Evolutionary conservation across 2,329 filamentous ascomycete species (phyloP).

Genomic region (Phaeosphaeria sp.): DNA sequence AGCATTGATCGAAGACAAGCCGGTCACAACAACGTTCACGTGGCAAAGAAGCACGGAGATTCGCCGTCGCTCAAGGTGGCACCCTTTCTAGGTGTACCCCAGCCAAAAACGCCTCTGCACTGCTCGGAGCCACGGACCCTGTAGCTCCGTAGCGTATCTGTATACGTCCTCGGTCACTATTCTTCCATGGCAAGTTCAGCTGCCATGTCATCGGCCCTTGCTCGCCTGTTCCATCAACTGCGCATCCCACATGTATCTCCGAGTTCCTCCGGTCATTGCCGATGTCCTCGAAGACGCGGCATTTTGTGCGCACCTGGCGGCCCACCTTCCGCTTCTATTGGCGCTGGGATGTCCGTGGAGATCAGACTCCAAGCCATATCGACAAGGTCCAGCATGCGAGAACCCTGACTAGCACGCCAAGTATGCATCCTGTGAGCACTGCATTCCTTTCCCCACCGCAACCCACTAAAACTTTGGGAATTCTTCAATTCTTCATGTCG

Average conservation of each 20-base stretch:
- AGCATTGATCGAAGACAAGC: not conserved
- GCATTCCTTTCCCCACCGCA: conserved; percentile 27
- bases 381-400: conserved; percentile 19
- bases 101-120: conserved; percentile 17
- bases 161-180: not conserved
- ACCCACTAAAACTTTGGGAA: conserved; percentile 27
- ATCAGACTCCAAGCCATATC: conserved; percentile 20
- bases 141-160: conserved; percentile 10
- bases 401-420: conserved; percentile 10
- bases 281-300: conserved; percentile 7
- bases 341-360: conserved; percentile 26
- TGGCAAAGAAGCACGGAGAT: conserved; percentile 30
- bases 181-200: not conserved
- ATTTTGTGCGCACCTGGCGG: conserved; percentile 20
- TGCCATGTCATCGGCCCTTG: not conserved
- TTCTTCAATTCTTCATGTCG: conserved; percentile 22
- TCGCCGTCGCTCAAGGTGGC: not conserved
- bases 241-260: not conserved
- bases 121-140: conserved; percentile 19
- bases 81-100: not conserved
- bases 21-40: conserved; percentile 33
- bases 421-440: conserved; percentile 2
- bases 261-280: not conserved
- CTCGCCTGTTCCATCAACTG: not conserved
- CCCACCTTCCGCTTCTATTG: conserved; percentile 34